A percentile compares a stretch with the other conserved stretches of the same genome.
These are phyloP conservation scores for Gossypium lobatum DNA, from an alignment of 441 rosid genomes.

Conservation along the genomic window DNA sequence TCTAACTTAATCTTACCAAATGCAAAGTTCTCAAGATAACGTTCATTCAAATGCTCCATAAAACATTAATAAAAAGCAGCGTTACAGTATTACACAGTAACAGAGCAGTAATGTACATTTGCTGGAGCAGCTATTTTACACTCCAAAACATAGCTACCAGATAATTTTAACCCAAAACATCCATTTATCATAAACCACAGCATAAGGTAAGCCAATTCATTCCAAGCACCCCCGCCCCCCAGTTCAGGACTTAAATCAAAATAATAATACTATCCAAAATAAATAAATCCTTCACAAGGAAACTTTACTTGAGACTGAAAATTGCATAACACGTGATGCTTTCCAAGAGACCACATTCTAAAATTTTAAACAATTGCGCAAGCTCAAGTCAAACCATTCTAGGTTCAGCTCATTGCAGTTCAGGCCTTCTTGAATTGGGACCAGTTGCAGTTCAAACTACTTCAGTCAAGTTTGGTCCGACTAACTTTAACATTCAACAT, in stretches of 20 bases:
- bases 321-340: neutral
- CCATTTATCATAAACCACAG: neutral
- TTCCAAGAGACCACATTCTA: constrained; percentile 1
- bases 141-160: neutral
- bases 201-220: neutral
- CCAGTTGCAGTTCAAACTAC: neutral
- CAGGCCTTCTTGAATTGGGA: neutral
- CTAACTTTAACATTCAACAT: neutral
- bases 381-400: neutral
- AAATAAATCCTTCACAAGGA: neutral
- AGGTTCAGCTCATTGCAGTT: neutral
- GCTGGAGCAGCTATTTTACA: neutral
- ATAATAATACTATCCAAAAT: neutral
- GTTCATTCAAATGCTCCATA: neutral
- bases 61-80: neutral
- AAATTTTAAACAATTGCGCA: neutral
- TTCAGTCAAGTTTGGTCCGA: neutral
- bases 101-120: neutral
- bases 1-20: neutral
- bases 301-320: neutral
- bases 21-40: neutral
- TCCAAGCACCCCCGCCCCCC: neutral
- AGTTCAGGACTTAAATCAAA: neutral
- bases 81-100: neutral
- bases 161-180: neutral